phyloP scores from a whole-genome alignment of 257 asterid genomes.

The Capsicum pubescens region DNA sequence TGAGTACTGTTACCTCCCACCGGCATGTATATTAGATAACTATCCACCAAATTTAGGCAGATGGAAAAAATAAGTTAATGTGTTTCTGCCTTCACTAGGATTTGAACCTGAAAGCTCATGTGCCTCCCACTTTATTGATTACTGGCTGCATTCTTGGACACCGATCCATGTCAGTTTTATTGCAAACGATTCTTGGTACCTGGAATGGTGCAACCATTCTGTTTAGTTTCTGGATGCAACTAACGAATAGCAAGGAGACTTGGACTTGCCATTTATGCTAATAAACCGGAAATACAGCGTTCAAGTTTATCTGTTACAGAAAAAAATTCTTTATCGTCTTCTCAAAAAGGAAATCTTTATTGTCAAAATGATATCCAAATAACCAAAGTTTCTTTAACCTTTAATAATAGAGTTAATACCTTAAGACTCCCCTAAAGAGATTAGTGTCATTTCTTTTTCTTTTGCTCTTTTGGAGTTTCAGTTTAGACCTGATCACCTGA shows the following conservation, averaged over 20 bases:
- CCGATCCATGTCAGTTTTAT: background rate
- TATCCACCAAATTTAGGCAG: background rate
- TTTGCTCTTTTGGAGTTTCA: slow-evolving; percentile 5
- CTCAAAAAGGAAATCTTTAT: too few relatives aligned
- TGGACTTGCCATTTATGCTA: too few relatives aligned
- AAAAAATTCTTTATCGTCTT: too few relatives aligned
- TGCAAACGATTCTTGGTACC: background rate
- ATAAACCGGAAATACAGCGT: too few relatives aligned
- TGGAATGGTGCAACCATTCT: background rate
- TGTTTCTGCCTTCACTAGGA: background rate
- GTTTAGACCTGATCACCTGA: background rate
- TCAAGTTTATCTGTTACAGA: too few relatives aligned
- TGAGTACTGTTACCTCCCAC: background rate
- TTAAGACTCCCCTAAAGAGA: too few relatives aligned
- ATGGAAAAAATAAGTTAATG: too few relatives aligned
- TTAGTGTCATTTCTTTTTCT: background rate
- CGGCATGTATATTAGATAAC: background rate
- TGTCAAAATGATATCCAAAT: too few relatives aligned
- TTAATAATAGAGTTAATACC: too few relatives aligned
- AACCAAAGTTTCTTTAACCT: too few relatives aligned
- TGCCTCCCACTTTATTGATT: background rate
- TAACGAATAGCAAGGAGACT: background rate
- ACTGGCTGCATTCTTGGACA: too few relatives aligned
- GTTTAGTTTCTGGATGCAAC: background rate
- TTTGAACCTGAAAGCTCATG: background rate